Evolutionary conservation across 2,329 filamentous ascomycete species (phyloP).

Genomic region (Diaporthe eres): DNA sequence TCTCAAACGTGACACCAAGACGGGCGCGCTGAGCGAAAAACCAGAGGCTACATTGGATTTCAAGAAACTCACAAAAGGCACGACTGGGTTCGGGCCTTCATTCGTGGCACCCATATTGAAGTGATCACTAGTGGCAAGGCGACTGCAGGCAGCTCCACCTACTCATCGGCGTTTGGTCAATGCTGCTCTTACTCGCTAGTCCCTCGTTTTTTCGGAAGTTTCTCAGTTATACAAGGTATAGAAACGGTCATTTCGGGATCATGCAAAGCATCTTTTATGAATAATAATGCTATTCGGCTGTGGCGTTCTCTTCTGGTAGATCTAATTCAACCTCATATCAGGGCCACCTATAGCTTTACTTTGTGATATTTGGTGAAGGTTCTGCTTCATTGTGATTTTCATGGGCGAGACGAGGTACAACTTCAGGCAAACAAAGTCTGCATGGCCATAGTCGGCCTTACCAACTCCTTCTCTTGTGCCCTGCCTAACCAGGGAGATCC

Average conservation of each 20-base stretch:
- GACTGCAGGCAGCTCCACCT: neutral
- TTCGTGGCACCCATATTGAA: slow-evolving; percentile 45
- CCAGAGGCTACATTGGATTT: slow-evolving; percentile 47
- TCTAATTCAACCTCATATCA: neutral
- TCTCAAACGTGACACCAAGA: slow-evolving; percentile 49
- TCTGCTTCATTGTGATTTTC: neutral
- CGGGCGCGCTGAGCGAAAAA: slow-evolving; percentile 48
- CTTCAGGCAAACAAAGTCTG: neutral
- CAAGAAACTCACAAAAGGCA: neutral
- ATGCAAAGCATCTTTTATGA: neutral
- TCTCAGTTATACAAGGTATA: neutral
- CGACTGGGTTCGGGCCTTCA: slow-evolving; percentile 49
- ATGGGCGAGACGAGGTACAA: neutral
- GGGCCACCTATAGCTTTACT: neutral
- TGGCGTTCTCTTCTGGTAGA: neutral
- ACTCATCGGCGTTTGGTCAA: neutral
- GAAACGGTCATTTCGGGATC: neutral
- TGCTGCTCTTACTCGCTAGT: neutral
- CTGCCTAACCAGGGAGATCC: neutral
- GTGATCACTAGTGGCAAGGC: neutral
- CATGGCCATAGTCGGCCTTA: neutral
- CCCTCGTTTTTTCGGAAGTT: neutral
- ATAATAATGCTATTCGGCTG: neutral
- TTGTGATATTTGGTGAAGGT: neutral
- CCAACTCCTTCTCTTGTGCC: neutral